A percentile compares a stretch with the other conserved stretches of the same genome.
These are phyloP conservation scores for Aspergillus steynii DNA, from an alignment of 495 filamentous ascomycete genomes.

Conservation along the genomic window DNA sequence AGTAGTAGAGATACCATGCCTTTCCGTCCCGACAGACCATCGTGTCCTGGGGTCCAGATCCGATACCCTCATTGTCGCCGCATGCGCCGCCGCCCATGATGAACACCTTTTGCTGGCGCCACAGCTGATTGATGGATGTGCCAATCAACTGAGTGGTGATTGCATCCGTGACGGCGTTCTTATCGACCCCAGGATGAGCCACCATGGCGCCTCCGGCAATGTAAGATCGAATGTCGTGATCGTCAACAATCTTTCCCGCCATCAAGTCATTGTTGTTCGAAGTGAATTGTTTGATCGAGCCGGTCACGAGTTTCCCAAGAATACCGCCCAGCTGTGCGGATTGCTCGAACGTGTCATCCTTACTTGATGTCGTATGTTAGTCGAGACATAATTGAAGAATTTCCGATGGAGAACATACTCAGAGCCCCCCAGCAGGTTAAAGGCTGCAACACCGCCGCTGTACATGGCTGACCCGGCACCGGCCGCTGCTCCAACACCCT, in stretches of 20 bases:
- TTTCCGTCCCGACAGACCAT: neutral
- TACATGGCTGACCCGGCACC: neutral
- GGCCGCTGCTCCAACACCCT: neutral
- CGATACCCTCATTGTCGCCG: neutral
- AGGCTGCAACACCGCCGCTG: neutral
- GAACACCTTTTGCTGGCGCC: constrained; percentile 1
- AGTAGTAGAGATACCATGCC: constrained; percentile 2
- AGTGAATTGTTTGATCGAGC: no score
- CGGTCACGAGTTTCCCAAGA: no score
- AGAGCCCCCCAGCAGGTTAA: neutral
- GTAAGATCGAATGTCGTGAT: neutral
- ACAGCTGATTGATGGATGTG: neutral
- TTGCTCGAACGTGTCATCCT: no score
- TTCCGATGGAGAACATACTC: neutral
- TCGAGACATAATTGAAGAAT: neutral
- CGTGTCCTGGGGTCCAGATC: neutral
- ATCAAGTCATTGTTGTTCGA: no score
- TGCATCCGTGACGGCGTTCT: neutral
- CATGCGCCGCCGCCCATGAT: constrained; percentile 1
- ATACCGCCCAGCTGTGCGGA: no score
- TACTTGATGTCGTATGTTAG: neutral
- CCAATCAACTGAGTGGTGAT: neutral
- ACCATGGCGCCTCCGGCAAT: neutral
- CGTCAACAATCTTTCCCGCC: neutral
- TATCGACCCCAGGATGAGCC: neutral